These are phyloP conservation scores for Auricularia auricula-judae DNA, from an alignment of 768 basidiomycete genomes.

Conservation along the genomic window DNA sequence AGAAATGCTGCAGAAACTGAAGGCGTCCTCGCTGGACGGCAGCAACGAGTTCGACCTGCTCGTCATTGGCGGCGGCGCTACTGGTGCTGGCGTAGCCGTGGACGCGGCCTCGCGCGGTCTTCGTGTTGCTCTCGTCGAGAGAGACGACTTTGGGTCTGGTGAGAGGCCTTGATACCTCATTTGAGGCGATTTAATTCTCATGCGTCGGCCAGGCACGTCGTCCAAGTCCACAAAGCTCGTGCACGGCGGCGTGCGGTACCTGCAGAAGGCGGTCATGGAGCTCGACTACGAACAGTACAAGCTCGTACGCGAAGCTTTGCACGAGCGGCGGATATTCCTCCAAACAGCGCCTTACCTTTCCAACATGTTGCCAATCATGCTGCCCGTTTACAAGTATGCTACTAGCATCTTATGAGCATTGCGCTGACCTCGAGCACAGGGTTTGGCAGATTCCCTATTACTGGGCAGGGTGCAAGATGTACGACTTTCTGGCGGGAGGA, in stretches of 20 bases:
- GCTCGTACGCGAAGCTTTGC: conserved; percentile 88
- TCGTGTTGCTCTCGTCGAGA: conserved; percentile 85
- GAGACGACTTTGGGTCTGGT: conserved; percentile 89
- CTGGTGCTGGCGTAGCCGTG: conserved; percentile 91
- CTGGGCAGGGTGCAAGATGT: conserved; percentile 90
- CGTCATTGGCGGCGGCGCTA: conserved; percentile 90
- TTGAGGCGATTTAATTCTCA: neutral
- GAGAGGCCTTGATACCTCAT: conserved; percentile 11
- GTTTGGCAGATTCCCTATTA: conserved; percentile 99
- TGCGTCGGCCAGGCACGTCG: conserved; percentile 56
- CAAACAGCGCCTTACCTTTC: conserved; percentile 93
- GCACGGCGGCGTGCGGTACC: conserved; percentile 93
- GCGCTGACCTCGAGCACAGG: conserved; percentile 23
- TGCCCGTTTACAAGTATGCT: conserved; percentile 84
- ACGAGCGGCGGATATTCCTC: conserved; percentile 87
- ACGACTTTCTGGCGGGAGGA: conserved; percentile 88
- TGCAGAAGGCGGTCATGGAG: conserved; percentile 93
- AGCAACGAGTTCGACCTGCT: conserved; percentile 61
- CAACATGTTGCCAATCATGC: conserved; percentile 90
- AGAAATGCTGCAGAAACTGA: conserved; percentile 53
- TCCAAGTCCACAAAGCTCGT: conserved; percentile 98
- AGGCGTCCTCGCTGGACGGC: conserved; percentile 23
- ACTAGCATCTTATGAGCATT: neutral
- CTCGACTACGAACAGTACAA: conserved; percentile 96
- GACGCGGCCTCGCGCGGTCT: conserved; percentile 89